A percentile compares a stretch with the other conserved stretches of the same genome.
Conservation (phyloP, 192 early-diverging fungal species). For the Coemansia sp. region DNA sequence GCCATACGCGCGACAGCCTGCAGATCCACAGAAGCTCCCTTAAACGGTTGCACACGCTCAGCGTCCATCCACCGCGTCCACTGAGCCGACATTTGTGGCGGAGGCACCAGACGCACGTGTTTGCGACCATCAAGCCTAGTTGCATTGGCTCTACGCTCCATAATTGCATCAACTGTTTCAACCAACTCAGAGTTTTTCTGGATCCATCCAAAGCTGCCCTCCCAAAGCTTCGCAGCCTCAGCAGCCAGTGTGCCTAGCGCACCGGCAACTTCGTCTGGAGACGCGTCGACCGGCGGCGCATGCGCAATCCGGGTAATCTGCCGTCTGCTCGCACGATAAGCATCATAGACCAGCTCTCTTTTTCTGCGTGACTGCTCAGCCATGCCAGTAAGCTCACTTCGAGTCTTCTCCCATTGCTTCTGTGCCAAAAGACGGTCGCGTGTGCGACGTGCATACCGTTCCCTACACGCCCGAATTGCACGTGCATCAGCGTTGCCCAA, state of each 20-base stretch:
- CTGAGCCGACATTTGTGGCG: slow-evolving; percentile 32
- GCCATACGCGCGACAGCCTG: slow-evolving; percentile 43
- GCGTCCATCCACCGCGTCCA: slow-evolving; percentile 47
- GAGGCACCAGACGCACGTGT: slow-evolving; percentile 37
- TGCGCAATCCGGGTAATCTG: slow-evolving; percentile 8
- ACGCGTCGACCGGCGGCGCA: slow-evolving; percentile 24
- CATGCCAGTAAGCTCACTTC: slow-evolving; percentile 6
- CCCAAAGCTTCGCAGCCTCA: slow-evolving; percentile 37
- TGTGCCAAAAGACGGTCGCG: slow-evolving; percentile 38
- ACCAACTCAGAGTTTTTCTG: slow-evolving; percentile 11
- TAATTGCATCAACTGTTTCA: slow-evolving; percentile 21
- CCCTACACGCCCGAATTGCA: slow-evolving; percentile 7
- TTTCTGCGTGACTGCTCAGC: not conserved
- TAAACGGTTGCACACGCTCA: slow-evolving; percentile 23
- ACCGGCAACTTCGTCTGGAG: slow-evolving; percentile 13
- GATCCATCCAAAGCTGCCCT: slow-evolving; percentile 30
- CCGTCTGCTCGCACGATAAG: slow-evolving; percentile 27
- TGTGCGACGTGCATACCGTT: slow-evolving; percentile 32
- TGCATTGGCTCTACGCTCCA: slow-evolving; percentile 29
- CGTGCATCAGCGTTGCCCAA: not conserved
- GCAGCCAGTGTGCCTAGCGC: slow-evolving; percentile 13
- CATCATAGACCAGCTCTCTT: slow-evolving; percentile 8
- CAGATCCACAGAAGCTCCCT: slow-evolving; percentile 30
- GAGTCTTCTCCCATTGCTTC: slow-evolving; percentile 21
- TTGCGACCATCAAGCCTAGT: slow-evolving; percentile 28